Base-by-base conservation (phyloP, 2,329 filamentous ascomycete species). In the Diaporthe eres region DNA sequence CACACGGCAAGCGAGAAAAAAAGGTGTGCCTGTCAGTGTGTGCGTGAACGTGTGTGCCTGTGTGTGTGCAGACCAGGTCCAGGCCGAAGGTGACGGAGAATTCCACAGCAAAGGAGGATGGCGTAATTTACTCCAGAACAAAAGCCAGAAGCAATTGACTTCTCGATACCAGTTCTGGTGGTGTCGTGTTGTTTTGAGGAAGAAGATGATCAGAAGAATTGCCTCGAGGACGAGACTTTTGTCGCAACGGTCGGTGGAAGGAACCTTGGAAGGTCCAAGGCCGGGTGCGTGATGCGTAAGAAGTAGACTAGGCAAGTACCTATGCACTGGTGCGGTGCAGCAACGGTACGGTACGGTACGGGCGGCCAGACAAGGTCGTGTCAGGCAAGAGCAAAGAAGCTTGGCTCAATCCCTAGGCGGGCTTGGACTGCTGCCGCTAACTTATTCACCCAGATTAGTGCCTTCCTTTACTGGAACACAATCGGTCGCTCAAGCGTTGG, bases 391-490 rank as follows among this genome's bases (percentile, higher is more conserved):
- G 65, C 47, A 22, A 39, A 68, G 47, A 68, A 68, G 65, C 65
- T 68, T 68, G 65, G 65, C 65, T 68, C 47, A 68, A 68, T 68
- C 65, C 65, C 65, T 68, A 68, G 65, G 65, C 47, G 31, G 34
- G 31, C 65, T 68, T 68, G 65, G 65, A 19, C 65, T 53, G 47
- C 44, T 53, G 65, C 65, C 65, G 22, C 65, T 68, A 42, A 31
- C 22, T 68, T 25, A 53, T 68, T 68, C 63, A 25, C 63, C 47
- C 63, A 68, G 47, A 53, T 68, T 68, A 68, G 65, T 53, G 47
- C 65, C 31, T 53, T 53, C 65, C 47, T 68, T 68, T 39, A 68
- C 65, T 68, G 65, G 47, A 68, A 68, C 65, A 68, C 65, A 68
- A 68, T 28, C 47, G 49, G 47, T 53, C 65, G 65, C 34, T 68